These are phyloP conservation scores for Trichophyton simii DNA, from an alignment of 2,329 filamentous ascomycete species.

Conservation along the genomic window DNA sequence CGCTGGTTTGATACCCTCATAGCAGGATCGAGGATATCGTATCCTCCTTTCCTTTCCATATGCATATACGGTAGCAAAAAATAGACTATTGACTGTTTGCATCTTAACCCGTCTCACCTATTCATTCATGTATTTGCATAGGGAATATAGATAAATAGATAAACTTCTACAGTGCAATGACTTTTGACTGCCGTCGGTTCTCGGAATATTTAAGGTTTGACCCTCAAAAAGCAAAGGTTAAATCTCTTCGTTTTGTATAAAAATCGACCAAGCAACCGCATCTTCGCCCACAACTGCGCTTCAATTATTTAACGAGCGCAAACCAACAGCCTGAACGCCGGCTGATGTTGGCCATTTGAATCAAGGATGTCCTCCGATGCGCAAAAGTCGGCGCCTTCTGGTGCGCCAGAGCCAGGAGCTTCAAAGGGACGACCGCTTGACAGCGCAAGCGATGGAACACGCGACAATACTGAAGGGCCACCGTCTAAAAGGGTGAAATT, in stretches of 20 bases:
- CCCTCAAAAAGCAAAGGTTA: not conserved
- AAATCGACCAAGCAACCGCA: not conserved
- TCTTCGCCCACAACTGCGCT: not conserved
- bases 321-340: not conserved
- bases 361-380: not conserved
- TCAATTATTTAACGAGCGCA: not conserved
- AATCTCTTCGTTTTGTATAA: not conserved
- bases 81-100: not conserved
- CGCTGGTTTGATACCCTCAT: not conserved
- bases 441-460: not conserved
- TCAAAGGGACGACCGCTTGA: not conserved
- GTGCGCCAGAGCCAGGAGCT: not conserved
- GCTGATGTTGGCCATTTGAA: not conserved
- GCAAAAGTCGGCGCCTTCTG: not conserved
- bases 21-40: not conserved
- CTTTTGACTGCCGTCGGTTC: not conserved
- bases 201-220: conserved; percentile 3
- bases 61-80: not conserved
- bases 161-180: not conserved
- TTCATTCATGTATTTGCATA: not conserved
- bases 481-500: conserved; percentile 50
- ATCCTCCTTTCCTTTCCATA: not conserved
- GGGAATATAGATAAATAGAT: not conserved
- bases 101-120: not conserved
- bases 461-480: conserved; percentile 7